These are phyloP conservation scores for Porcisia deanei DNA, from an alignment of 208 protist genomes.

Conservation along the genomic window DNA sequence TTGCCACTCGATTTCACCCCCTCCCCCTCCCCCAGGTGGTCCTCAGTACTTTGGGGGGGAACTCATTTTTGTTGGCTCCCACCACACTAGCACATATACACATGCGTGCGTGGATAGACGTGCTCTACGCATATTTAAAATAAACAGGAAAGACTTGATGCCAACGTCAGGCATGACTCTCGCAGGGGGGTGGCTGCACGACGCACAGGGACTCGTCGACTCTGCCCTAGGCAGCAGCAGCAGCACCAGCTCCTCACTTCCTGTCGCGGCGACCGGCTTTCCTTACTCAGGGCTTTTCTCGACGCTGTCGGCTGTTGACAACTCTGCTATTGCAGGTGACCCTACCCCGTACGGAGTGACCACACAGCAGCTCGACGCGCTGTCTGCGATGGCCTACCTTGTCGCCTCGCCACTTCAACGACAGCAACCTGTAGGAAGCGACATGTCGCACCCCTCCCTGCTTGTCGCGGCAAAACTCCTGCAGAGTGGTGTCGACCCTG, in stretches of 20 bases:
- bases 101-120: not conserved
- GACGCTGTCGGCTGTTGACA: not conserved
- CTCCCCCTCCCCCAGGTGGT: not conserved
- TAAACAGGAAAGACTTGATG: not conserved
- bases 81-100: no score
- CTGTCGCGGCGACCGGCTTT: not conserved
- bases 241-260: not conserved
- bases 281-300: not conserved
- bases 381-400: constrained; percentile 65
- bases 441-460: constrained; percentile 24
- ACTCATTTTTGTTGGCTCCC: no score
- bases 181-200: constrained; percentile 3
- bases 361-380: constrained; percentile 40
- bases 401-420: constrained; percentile 69
- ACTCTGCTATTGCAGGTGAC: not conserved
- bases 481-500: constrained; percentile 55
- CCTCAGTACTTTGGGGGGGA: not conserved
- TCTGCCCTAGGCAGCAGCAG: not conserved
- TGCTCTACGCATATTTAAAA: not conserved
- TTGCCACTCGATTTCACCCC: not conserved
- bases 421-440: constrained; percentile 34
- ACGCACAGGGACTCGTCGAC: constrained; percentile 10
- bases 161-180: not conserved
- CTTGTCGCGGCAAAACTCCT: constrained; percentile 48
- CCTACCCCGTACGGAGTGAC: constrained; percentile 25